A percentile compares a stretch with the other conserved stretches of the same genome.
phyloP scores from a whole-genome alignment of 1,284 basidiomycete species.

The Sporisorium iseilematis-ciliati region DNA sequence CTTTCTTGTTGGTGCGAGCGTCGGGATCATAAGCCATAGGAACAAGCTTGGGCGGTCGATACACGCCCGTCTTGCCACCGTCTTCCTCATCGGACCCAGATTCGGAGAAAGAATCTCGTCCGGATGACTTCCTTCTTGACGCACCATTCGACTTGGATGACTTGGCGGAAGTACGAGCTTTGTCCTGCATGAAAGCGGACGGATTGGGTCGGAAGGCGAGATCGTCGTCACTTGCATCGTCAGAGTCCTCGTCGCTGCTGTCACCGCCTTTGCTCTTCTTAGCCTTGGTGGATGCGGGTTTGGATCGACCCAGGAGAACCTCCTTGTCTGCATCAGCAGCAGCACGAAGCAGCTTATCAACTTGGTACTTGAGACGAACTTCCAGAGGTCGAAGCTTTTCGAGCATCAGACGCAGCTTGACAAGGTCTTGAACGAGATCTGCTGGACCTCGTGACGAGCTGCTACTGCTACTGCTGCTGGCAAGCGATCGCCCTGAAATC shows the following conservation, averaged over 20 bases:
- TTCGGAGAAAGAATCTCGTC: constrained; percentile 67
- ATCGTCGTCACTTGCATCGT: constrained; percentile 75
- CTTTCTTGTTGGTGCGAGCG: constrained; percentile 72
- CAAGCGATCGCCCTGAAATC: constrained; percentile 53
- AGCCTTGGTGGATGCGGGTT: constrained; percentile 10
- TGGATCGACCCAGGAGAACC: constrained; percentile 30
- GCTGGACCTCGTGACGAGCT: constrained; percentile 9
- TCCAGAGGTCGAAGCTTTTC: constrained; percentile 77
- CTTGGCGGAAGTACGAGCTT: constrained; percentile 26
- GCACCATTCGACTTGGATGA: constrained; percentile 55
- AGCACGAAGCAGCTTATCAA: constrained; percentile 78
- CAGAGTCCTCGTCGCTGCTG: constrained; percentile 72
- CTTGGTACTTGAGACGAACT: constrained; percentile 89
- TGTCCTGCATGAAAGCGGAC: constrained; percentile 57
- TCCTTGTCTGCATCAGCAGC: constrained; percentile 54
- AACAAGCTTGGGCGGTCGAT: constrained; percentile 90
- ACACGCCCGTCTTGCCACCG: constrained; percentile 73
- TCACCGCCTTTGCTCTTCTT: constrained; percentile 70
- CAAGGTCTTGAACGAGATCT: constrained; percentile 54
- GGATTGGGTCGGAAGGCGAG: constrained; percentile 93
- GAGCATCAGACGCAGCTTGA: constrained; percentile 60
- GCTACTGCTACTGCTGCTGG: constrained; percentile 11
- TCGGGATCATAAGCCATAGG: constrained; percentile 87
- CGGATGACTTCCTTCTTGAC: constrained; percentile 40
- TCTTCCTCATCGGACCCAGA: constrained; percentile 26